Percentiles rank a stretch among this genome's conserved stretches.
Evolutionary conservation across 2,329 filamentous ascomycete genomes (phyloP).

Genomic region (Colletotrichum theobromicola): DNA sequence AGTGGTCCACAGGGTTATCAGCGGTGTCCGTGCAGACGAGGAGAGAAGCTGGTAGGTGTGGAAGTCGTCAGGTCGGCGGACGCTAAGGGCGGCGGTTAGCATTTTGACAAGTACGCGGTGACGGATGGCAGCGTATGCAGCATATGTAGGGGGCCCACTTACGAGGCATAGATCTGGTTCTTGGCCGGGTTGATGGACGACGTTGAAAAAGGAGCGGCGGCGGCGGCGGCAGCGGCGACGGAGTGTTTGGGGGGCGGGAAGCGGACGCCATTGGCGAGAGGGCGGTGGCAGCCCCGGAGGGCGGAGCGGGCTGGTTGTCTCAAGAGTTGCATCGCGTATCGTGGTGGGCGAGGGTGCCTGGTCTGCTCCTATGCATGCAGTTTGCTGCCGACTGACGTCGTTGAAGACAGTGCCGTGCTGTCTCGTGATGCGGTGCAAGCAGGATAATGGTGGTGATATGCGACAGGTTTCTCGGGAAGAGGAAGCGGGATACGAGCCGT

Average conservation of each 20-base stretch:
- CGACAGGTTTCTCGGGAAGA: background rate
- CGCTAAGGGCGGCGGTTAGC: constrained; percentile 38
- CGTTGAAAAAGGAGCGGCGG: constrained; percentile 13
- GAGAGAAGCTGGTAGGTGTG: constrained; percentile 61
- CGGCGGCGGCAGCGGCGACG: background rate
- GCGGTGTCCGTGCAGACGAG: constrained; percentile 56
- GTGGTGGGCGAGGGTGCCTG: background rate
- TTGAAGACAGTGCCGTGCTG: background rate
- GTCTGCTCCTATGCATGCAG: background rate
- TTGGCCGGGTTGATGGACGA: constrained; percentile 25
- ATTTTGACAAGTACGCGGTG: background rate
- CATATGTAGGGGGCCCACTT: constrained; percentile 22
- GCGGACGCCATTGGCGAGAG: background rate
- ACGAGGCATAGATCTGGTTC: constrained; percentile 42
- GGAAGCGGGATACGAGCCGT: background rate
- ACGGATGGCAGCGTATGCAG: background rate
- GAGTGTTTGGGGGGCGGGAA: background rate
- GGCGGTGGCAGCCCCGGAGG: background rate
- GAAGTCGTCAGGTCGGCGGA: constrained; percentile 60
- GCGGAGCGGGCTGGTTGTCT: constrained; percentile 10
- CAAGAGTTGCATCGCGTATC: constrained; percentile 1
- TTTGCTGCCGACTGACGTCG: constrained; percentile 5
- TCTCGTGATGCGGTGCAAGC: background rate
- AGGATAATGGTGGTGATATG: background rate
- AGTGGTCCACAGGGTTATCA: constrained; percentile 67